Percentiles rank a stretch among this genome's conserved stretches.
Conservation (phyloP, 2,329 filamentous ascomycete genomes). For the Penicillium occitanis region DNA sequence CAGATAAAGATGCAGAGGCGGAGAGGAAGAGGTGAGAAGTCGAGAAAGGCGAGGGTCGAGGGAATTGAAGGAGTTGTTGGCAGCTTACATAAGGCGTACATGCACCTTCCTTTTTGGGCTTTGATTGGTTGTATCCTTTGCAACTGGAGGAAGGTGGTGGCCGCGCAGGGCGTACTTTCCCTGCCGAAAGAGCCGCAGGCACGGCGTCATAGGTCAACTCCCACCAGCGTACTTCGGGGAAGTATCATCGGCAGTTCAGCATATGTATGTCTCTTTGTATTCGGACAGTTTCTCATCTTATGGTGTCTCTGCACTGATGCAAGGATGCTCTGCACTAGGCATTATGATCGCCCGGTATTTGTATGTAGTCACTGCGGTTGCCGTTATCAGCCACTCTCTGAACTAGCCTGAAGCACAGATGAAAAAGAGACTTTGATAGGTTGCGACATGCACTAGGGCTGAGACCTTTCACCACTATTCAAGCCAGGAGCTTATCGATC, state of each 20-base stretch:
- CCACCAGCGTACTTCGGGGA: background rate
- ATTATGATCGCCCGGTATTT: background rate
- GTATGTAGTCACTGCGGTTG: background rate
- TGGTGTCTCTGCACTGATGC: background rate
- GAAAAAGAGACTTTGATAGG: background rate
- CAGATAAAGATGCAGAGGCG: constrained; percentile 11
- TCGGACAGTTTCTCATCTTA: background rate
- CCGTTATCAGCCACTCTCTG: background rate
- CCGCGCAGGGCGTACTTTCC: background rate
- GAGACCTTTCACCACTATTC: background rate
- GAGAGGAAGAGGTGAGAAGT: background rate
- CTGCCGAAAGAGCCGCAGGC: background rate
- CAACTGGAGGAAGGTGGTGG: constrained; percentile 2
- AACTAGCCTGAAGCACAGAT: background rate
- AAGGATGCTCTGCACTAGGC: constrained; percentile 10
- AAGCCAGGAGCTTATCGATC: background rate
- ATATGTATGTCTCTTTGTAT: background rate
- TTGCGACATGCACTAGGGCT: constrained; percentile 9
- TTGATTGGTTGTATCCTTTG: background rate
- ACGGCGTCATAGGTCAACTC: constrained; percentile 7
- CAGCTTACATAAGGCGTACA: constrained; percentile 3
- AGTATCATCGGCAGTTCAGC: background rate
- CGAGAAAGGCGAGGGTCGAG: background rate
- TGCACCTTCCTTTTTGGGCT: background rate
- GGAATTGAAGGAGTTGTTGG: background rate